These are phyloP conservation scores for Microstegium vimineum DNA, from an alignment of 176 grass and related monocot genomes.

Conservation along the genomic window DNA sequence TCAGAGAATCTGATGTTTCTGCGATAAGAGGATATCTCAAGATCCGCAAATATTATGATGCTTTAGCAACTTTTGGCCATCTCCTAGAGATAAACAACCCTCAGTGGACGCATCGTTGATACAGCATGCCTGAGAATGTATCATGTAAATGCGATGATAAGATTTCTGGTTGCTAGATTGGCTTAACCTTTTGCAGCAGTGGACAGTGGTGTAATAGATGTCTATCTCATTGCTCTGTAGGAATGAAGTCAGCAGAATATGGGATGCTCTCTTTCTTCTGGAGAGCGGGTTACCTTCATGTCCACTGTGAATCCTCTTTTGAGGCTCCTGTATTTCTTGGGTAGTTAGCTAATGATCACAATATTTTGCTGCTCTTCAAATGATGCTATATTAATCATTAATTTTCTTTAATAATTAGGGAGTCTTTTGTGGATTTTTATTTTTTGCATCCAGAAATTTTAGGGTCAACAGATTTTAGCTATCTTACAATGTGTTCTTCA, in stretches of 20 bases:
- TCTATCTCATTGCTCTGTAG: neutral
- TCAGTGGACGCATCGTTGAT: conserved; percentile 39
- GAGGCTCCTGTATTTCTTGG: neutral
- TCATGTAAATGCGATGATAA: neutral
- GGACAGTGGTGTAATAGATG: conserved; percentile 1
- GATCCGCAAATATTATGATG: conserved; percentile 77
- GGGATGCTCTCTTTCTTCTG: conserved; percentile 8
- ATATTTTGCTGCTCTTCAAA: neutral
- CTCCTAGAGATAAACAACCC: conserved; percentile 42
- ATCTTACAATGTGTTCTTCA: neutral
- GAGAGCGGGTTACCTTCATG: neutral
- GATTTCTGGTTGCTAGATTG: conserved; percentile 19
- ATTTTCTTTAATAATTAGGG: neutral
- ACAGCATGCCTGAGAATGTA: neutral
- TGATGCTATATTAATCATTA: neutral
- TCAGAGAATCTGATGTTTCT: conserved; percentile 54
- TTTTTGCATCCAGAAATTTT: neutral
- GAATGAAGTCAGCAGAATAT: neutral
- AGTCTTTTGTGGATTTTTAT: neutral
- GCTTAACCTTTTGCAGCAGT: neutral
- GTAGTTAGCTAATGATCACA: conserved; percentile 11
- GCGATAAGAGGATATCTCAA: conserved; percentile 83
- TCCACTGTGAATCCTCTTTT: neutral
- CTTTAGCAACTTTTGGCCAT: conserved; percentile 59
- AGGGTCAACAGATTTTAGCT: neutral